phyloP scores from a whole-genome alignment of 306 rosid genomes.

The Vachellia pachyceras region DNA sequence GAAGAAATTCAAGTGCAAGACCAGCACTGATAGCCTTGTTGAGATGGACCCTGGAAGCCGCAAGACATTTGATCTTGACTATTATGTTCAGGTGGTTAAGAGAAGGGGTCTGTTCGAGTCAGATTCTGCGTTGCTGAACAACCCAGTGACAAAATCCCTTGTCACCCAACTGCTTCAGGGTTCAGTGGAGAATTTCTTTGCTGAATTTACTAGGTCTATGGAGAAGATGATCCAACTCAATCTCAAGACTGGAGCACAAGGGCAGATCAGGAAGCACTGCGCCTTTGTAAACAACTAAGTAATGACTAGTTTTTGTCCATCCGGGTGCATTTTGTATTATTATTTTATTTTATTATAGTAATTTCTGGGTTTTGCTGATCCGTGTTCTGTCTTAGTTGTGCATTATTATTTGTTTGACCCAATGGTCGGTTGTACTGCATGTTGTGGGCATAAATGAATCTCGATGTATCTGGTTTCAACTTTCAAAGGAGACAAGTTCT shows the following conservation, averaged over 20 bases:
- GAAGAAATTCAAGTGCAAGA: slow-evolving; percentile 63
- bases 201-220: slow-evolving; percentile 64
- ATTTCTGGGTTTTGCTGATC: slow-evolving; percentile 25
- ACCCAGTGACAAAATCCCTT: slow-evolving; percentile 48
- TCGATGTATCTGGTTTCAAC: not conserved
- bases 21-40: slow-evolving; percentile 44
- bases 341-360: not conserved
- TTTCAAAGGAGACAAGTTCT: slow-evolving; percentile 13
- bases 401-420: not conserved
- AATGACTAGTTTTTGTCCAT: not conserved
- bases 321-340: not conserved
- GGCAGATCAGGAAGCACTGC: slow-evolving; percentile 81
- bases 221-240: slow-evolving; percentile 75
- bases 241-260: slow-evolving; percentile 62
- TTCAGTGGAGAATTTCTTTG: slow-evolving; percentile 50
- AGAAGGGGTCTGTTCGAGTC: slow-evolving; percentile 77
- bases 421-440: not conserved
- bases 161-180: slow-evolving; percentile 54
- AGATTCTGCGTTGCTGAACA: slow-evolving; percentile 64
- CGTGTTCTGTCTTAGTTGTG: not conserved
- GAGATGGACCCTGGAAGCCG: slow-evolving; percentile 95
- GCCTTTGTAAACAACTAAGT: slow-evolving; percentile 50
- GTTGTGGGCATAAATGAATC: slow-evolving; percentile 12
- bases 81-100: slow-evolving; percentile 59
- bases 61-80: slow-evolving; percentile 73